Conservation (phyloP, 345 rosid genomes). For the Salix exigua region DNA sequence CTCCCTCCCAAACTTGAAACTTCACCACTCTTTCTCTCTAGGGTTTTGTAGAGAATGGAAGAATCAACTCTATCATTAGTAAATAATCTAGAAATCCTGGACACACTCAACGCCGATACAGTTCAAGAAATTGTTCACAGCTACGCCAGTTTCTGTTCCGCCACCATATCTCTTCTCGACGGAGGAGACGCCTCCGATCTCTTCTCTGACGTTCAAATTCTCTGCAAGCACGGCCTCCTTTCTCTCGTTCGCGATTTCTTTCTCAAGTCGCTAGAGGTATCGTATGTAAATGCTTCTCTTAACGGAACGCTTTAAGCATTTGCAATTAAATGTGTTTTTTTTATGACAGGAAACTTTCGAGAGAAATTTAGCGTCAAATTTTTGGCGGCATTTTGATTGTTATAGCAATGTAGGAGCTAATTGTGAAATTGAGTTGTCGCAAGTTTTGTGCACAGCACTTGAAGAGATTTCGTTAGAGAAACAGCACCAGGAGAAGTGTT, state of each 20-base stretch:
- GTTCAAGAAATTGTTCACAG: conserved; percentile 51
- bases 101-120: conserved; percentile 43
- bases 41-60: conserved; percentile 34
- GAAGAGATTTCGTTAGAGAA: conserved; percentile 57
- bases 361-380: conserved; percentile 45
- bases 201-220: conserved; percentile 46
- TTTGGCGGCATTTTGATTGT: conserved; percentile 72
- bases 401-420: conserved; percentile 28
- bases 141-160: conserved; percentile 56
- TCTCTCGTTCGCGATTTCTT: conserved; percentile 73
- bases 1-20: no score
- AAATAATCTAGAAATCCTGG: conserved; percentile 48
- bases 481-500: conserved; percentile 67
- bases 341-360: conserved; percentile 62
- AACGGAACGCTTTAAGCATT: background rate
- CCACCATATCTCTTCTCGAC: conserved; percentile 50
- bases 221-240: conserved; percentile 66
- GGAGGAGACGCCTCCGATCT: conserved; percentile 42
- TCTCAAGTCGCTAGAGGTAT: conserved; percentile 66
- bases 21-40: background rate
- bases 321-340: background rate
- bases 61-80: conserved; percentile 33
- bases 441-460: conserved; percentile 60
- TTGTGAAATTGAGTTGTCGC: conserved; percentile 52
- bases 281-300: background rate